Evolutionary conservation across 768 basidiomycete species (phyloP), one percentile per base, ranked within the genome.

Genomic region (Boletus sp.): DNA sequence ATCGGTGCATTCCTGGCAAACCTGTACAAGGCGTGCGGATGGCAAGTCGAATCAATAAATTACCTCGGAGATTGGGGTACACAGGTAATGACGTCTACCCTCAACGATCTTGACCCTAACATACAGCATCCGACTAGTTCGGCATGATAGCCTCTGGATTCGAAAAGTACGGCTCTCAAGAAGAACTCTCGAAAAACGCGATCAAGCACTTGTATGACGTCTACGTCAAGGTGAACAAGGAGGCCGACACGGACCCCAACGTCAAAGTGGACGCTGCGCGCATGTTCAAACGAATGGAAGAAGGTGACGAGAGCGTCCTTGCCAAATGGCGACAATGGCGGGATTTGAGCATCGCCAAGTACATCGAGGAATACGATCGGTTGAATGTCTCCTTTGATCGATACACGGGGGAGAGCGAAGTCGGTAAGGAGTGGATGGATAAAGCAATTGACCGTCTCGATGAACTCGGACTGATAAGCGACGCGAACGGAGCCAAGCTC

Each of bases 1-100:
- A 96, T 98, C 68, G 96, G 96, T n/a, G 89, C 92, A 0, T 97
- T 97, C 77, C 73, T 98, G 56, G 78, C 83, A 10, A 98, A 98
- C 74, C 65, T 98, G 41, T 96, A 98, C 79, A 88, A 86, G 67
- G 82, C 92, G 7, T 92, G 89, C 65, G 95, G 96, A 15, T 98
- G 93, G 94, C 83, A 93, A 7, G 94, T 95, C n/a, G 73, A 83
- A 37, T 82, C 89, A 2, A 77, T 98, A 74, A 99, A 99, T 71
- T 99, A 99, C 71, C 82, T 98, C 15, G 96, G 96, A 2, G 96
- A 98, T 68, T 98, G 95, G 96, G 96, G 96, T 24, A 98, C 94
- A 41, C 96, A 98, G 82, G 94, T 93, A 39, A 69, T 17, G 0
- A 20, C n/a, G 2, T 17, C 14, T 30, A 12, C 18, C 29, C 12